Percentiles rank a stretch among this genome's conserved stretches.
These are phyloP conservation scores for Kodamaea jinghongensis DNA, from an alignment of 805 yeast genomes.

Conservation along the genomic window DNA sequence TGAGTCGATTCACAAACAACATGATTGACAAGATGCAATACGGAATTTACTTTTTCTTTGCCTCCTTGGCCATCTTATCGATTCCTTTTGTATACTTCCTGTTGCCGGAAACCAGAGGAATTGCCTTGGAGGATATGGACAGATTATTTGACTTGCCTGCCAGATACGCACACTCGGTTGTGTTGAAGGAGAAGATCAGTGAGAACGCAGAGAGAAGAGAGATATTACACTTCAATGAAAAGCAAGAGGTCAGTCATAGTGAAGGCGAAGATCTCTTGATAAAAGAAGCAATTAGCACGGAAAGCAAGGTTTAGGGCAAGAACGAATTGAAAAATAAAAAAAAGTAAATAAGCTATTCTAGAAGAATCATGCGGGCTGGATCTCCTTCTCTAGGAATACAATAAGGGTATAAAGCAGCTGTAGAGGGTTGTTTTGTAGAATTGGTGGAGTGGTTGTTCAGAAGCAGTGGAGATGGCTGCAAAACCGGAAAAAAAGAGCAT, in stretches of 20 bases:
- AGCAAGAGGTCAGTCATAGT: neutral
- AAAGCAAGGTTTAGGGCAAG: too few relatives aligned
- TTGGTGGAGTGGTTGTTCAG: too few relatives aligned
- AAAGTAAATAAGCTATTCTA: neutral
- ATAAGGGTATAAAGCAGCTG: too few relatives aligned
- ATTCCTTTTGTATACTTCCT: constrained; percentile 37
- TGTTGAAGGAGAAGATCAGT: constrained; percentile 9
- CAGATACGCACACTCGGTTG: constrained; percentile 20
- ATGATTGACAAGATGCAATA: constrained; percentile 37
- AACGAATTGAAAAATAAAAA: neutral
- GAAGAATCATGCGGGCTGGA: too few relatives aligned
- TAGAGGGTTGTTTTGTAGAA: too few relatives aligned
- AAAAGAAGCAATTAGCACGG: too few relatives aligned
- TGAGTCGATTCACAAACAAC: constrained; percentile 32
- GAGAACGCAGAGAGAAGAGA: neutral
- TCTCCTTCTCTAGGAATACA: too few relatives aligned
- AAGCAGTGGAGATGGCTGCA: too few relatives aligned
- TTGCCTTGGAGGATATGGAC: constrained; percentile 30
- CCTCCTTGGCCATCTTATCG: constrained; percentile 30
- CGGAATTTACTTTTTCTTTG: constrained; percentile 39
- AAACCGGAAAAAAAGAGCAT: too few relatives aligned
- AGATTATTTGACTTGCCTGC: constrained; percentile 25
- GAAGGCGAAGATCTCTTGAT: neutral
- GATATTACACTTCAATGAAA: neutral
- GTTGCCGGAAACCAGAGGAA: constrained; percentile 39